Base-by-base conservation (phyloP, 257 asterid genomes). In the Rauvolfia tetraphylla region DNA sequence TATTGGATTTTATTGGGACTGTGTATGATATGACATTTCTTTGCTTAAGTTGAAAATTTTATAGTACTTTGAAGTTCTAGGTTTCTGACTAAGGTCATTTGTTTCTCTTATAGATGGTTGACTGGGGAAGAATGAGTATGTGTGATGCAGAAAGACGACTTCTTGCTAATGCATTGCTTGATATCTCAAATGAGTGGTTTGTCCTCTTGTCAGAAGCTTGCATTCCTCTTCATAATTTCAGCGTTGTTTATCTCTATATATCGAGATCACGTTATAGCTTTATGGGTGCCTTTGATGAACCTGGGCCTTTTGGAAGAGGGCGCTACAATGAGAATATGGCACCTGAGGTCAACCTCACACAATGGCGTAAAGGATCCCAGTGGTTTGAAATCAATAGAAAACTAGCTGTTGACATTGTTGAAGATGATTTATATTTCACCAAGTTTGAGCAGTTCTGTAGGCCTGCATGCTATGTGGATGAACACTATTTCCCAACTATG, bases 401-500 rank as follows among this genome's bases (percentile, higher is more conserved):
- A 65, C 78, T 85, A 41, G 89, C 85, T 12, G 54, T 85, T 48
- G 87, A 85, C 59, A 83, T 85, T 36, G 75, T 83, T 71, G 74
- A 75, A 73, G 89, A 85, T 23, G 72, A 68, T 7, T 7, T 75
- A 17, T 85, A 83, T 75, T 77, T 80, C 81, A 85, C 87, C 12
- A 78, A 80, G 80, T 85, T 85, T 42, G 85, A 80, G 41, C 73
- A 81, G 79, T 85, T 85, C 78, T 85, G 89, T 79, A 83, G 76
- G 38, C 87, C 85, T 25, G 82, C 85, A 4, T 85, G 89, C 72
- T 85, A 85, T 67, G 86, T 83, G 44, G 89, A 85, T 27, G 89
- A 85, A 68, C 89, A 85, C 80, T 83, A 85, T 49, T 85, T 85
- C 56, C 89, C 89, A 9, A 85, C 89, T 38, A 93, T 93, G 98